A percentile compares a stretch with the other conserved stretches of the same genome.
phyloP scores from a whole-genome alignment of 2,329 filamentous ascomycete species.

The Trichoderma oligosporum region DNA sequence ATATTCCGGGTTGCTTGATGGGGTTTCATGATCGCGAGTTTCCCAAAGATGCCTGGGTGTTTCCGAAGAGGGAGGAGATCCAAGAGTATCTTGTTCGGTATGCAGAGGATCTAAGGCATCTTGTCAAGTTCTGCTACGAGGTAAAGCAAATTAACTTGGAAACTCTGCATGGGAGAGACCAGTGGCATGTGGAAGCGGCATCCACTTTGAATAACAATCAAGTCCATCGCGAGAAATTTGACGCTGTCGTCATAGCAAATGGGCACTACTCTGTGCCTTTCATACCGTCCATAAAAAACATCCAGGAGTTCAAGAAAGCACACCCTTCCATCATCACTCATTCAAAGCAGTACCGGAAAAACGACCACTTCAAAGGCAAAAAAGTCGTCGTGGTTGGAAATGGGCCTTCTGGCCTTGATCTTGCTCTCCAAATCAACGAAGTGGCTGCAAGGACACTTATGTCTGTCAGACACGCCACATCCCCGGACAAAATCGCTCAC shows the following conservation, averaged over 20 bases:
- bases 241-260: constrained; percentile 71
- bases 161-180: constrained; percentile 33
- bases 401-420: constrained; percentile 78
- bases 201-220: constrained; percentile 43
- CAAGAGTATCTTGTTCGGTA: constrained; percentile 71
- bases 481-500: constrained; percentile 43
- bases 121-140: constrained; percentile 67
- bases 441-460: constrained; percentile 62
- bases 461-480: constrained; percentile 54
- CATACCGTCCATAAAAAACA: constrained; percentile 59
- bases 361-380: constrained; percentile 59
- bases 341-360: constrained; percentile 74
- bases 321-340: constrained; percentile 64
- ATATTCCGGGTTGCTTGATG: constrained; percentile 82
- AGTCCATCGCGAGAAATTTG: constrained; percentile 51
- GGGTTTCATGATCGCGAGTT: constrained; percentile 69
- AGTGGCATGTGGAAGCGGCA: constrained; percentile 60
- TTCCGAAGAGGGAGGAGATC: constrained; percentile 69
- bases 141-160: constrained; percentile 55
- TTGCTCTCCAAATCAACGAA: constrained; percentile 68
- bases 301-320: constrained; percentile 54
- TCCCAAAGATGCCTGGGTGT: constrained; percentile 61
- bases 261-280: constrained; percentile 71
- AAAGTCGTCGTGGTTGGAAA: constrained; percentile 84
- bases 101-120: constrained; percentile 60